Percentiles rank a stretch among this genome's conserved stretches.
Conservation (phyloP, 75 land plant species). For the Cryptomeria japonica region DNA sequence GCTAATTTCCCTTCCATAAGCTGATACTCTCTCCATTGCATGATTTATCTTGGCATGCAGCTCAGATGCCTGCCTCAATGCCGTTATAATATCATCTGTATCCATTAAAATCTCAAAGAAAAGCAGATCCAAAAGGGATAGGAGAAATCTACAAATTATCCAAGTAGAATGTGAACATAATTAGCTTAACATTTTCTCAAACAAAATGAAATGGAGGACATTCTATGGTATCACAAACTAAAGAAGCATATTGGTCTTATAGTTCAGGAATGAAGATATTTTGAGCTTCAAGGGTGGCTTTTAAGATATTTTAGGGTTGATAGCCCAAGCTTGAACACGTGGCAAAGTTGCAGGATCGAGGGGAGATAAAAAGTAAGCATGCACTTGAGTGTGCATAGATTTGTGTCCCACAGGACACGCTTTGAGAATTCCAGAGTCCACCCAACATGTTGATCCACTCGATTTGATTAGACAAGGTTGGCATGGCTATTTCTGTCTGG, state of each 20-base stretch:
- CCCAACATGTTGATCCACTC: neutral
- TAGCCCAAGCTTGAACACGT: neutral
- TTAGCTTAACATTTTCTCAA: neutral
- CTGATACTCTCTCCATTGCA: conserved; percentile 24
- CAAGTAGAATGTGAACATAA: neutral
- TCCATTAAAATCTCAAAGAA: conserved; percentile 23
- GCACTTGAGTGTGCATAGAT: neutral
- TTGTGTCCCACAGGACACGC: neutral
- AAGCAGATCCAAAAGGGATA: neutral
- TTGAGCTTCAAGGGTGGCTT: too few species aligned
- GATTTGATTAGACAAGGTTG: too few species aligned
- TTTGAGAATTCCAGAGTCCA: neutral
- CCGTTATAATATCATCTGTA: conserved; percentile 43
- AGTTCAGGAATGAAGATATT: neutral
- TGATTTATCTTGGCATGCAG: conserved; percentile 41
- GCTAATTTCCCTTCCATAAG: too few species aligned
- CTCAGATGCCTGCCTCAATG: conserved; percentile 41
- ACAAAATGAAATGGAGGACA: too few species aligned
- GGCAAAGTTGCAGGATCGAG: neutral
- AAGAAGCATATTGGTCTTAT: neutral
- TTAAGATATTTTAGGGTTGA: neutral
- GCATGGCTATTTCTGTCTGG: neutral
- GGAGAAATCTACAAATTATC: neutral
- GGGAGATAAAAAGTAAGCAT: neutral
- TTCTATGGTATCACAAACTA: neutral